Base-by-base conservation (phyloP, 2,329 filamentous ascomycete genomes). In the Fusarium graminum region DNA sequence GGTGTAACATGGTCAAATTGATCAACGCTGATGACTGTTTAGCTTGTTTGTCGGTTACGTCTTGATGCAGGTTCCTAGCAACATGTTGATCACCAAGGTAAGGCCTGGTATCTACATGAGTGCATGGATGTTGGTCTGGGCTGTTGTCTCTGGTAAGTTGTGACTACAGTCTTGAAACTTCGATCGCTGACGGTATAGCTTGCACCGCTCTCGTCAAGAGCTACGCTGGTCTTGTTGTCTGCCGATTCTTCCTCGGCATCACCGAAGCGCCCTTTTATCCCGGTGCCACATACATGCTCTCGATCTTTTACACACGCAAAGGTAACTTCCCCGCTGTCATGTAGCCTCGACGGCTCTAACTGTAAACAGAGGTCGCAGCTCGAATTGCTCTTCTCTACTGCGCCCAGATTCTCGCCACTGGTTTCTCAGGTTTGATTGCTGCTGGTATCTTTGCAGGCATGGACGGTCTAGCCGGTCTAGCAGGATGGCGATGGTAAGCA, bases 331-430 rank as follows among this genome's bases (percentile, higher is more conserved):
- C 12, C 8, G 3, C 2, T 10, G 1, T 4, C 2, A 2, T 2
- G 2, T 3, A 3, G 4, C 2, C 3, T 4, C 8, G n/a, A 9
- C 0, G 17, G 17, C 34, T 30, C 41, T 68, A 11, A 68, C 8
- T 5, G n/a, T 4, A 45, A 90, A 89, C 70, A 71, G 89, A 90
- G 74, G 78, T 90, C 3, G 86, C 85, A 6, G 79, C 89, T 30
- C 81, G 88, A 6, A 89, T 88, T 28, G 86, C 87, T 5, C 77
- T 89, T 4, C 80, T 79, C 3, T 79, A 84, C 63, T 87, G 87
- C 2, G 90, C 88, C 0, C 87, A 88, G 7, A 80, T 92, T 14
- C 82, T 92, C 3, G 88, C 86, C 1, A 89, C 88, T 2, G 89
- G 89, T 0, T 91, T 92, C 70, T 89, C 88, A 0, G 89, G 88